Evolutionary conservation across 2,329 filamentous ascomycete genomes (phyloP), one percentile per base, ranked within the genome.

Genomic region (Penicillium sp.): DNA sequence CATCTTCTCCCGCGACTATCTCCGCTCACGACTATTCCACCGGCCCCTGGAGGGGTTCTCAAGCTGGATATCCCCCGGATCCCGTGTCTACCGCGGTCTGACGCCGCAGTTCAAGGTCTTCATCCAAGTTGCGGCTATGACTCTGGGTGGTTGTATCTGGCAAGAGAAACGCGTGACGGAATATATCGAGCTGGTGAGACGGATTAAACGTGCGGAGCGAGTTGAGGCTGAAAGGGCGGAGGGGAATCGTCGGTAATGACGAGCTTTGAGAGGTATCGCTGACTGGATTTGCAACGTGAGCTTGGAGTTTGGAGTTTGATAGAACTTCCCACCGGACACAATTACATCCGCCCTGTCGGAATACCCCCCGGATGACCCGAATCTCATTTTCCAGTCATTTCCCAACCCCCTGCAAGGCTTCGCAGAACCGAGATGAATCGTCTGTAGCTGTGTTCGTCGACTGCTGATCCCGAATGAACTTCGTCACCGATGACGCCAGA

Each of bases 91-190:
- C 64, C 77, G 78, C 25, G 74, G 75, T 6, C 63, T 81, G 57
- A 81, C 79, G 15, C 70, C 76, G 44, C 79, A 81, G 59, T 81
- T 79, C 67, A 81, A 81, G 60, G 74, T 79, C 29, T 80, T 79
- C 60, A 62, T 81, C 36, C 78, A 81, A 58, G 73, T 81, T 31
- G 74, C 73, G 5, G 71, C 68, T 34, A 79, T 80, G 77, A 80
- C 74, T 5, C 66, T 80, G 47, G 79, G 79, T 9, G 79, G 78
- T 1, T 78, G 74, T 60, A 75, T 81, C 46, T 80, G 78, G 71
- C 79, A 79, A 2, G 79, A 81, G 68, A 71, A 70, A 58, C 66
- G 77, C 41, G 75, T 80, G 39, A 72, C 70, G 23, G 76, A 78
- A 48, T 81, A 78, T 63, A 74, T 79, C 58, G 72, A 79, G n/a